A percentile compares a stretch with the other conserved stretches of the same genome.
phyloP scores from a whole-genome alignment of 805 yeast species.

The Spathaspora passalidarum region DNA sequence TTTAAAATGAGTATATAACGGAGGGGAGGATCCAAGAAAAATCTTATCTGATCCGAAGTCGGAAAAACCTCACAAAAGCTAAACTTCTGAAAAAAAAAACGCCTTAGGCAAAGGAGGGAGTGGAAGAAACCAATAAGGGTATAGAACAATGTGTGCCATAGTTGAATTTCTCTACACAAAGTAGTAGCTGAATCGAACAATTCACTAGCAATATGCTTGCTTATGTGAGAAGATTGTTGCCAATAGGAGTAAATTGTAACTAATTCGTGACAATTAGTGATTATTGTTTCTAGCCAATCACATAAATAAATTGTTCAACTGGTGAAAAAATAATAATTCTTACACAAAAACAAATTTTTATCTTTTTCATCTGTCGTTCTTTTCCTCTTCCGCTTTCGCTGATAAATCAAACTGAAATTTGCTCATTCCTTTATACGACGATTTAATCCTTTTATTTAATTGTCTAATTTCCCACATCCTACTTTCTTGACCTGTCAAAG shows the following conservation, averaged over 20 bases:
- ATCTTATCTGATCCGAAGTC: slow-evolving; percentile 5
- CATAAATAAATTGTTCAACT: not conserved
- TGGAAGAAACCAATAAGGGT: too few relatives aligned
- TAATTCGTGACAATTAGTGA: not conserved
- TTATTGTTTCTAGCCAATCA: slow-evolving; percentile 1
- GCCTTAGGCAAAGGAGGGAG: not conserved
- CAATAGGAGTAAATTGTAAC: too few relatives aligned
- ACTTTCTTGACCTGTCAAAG: not conserved
- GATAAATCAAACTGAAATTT: not conserved
- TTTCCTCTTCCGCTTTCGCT: not conserved
- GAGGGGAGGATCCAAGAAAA: not conserved
- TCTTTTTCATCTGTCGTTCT: slow-evolving; percentile 12
- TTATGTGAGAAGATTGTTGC: too few relatives aligned
- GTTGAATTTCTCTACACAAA: too few relatives aligned
- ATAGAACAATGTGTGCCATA: too few relatives aligned
- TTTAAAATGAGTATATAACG: not conserved
- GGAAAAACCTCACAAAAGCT: slow-evolving; percentile 1
- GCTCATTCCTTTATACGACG: not conserved
- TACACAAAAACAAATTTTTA: slow-evolving; percentile 10
- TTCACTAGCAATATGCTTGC: too few relatives aligned
- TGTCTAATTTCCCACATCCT: not conserved
- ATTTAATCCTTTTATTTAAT: not conserved
- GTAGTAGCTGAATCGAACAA: too few relatives aligned
- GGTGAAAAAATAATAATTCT: not conserved
- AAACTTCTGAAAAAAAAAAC: not conserved